Percentiles rank a stretch among this genome's conserved stretches.
These are phyloP conservation scores for Pseudogymnoascus sp. DNA, from an alignment of 2,329 filamentous ascomycete genomes.

Conservation along the genomic window DNA sequence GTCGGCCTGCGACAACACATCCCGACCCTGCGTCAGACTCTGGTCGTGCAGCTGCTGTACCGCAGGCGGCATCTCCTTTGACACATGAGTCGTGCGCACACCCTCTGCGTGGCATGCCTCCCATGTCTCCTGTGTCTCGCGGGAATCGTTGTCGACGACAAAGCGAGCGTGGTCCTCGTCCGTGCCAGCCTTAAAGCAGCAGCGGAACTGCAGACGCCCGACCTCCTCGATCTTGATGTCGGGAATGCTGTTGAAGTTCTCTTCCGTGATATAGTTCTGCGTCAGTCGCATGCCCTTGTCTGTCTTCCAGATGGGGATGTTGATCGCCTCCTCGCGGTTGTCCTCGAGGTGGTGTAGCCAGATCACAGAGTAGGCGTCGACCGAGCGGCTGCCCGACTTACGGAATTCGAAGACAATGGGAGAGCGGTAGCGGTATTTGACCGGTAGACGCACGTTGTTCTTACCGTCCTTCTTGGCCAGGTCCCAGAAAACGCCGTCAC, in stretches of 20 bases:
- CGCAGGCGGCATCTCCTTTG: conserved; percentile 62
- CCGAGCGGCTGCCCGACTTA: conserved; percentile 55
- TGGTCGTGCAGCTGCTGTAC: conserved; percentile 73
- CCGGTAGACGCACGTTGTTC: conserved; percentile 61
- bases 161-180: conserved; percentile 80
- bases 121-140: conserved; percentile 93
- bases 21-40: conserved; percentile 69
- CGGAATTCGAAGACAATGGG: conserved; percentile 86
- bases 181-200: conserved; percentile 80
- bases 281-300: conserved; percentile 66
- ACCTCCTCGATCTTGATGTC: conserved; percentile 72
- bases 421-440: conserved; percentile 83
- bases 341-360: conserved; percentile 85
- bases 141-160: conserved; percentile 75
- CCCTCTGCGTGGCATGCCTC: conserved; percentile 86
- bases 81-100: conserved; percentile 63
- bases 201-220: conserved; percentile 72
- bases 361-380: conserved; percentile 68
- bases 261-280: conserved; percentile 85
- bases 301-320: conserved; percentile 87
- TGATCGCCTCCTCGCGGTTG: conserved; percentile 66
- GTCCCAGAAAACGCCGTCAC: conserved; percentile 53
- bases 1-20: conserved; percentile 65
- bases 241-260: conserved; percentile 61
- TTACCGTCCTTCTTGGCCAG: conserved; percentile 42